Evolutionary conservation across 164 flowering plant genomes (phyloP), one percentile per base, ranked within the genome.

Genomic region (Umbilicus rupestris): DNA sequence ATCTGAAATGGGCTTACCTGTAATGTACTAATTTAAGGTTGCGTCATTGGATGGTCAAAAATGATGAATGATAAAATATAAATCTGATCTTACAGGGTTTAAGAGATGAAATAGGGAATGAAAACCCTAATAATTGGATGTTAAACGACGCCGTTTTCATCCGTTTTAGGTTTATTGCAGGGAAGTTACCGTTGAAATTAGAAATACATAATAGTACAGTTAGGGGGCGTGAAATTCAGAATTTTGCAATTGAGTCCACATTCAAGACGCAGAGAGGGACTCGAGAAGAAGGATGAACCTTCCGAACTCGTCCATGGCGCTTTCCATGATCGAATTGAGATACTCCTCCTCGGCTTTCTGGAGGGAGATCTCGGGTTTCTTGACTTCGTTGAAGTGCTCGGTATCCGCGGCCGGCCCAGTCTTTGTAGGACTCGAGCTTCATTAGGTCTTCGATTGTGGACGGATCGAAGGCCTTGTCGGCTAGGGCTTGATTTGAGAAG

Each of bases 381-480:
- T 57, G 5, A 62, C 75, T 41, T 82, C 96, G 11, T 72, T 44
- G 3, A 75, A 46, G 7, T 47, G 74, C 9, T 86, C 78, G 8
- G 82, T 76, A 39, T 86, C 96, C 75, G 78, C 59, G 37, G 83
- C 80, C 2, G n/a, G 90, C 88, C 95, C 96, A 92, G 8, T 88
- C 71, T 5, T 81, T 83, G 83, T 92, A 81, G 5, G 92, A 78
- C 65, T 92, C 96, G 11, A 84, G 2, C 71, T 89, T 96, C 94
- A 86, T 85, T 5, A 89, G 84, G 26, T 85, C 84, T 59, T 89
- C 87, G 49, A 92, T 85, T 12, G 78, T 70, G 24, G 86, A 70
- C 0, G 96, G 96, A 49, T 87, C 92, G 77, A 92, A 89, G 82
- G 30, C 77, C 74, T 83, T 89, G 85, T 86, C 87, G 0, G 64